Evolutionary conservation across 1,284 basidiomycete genomes (phyloP).

Genomic region (Naganishia albida): DNA sequence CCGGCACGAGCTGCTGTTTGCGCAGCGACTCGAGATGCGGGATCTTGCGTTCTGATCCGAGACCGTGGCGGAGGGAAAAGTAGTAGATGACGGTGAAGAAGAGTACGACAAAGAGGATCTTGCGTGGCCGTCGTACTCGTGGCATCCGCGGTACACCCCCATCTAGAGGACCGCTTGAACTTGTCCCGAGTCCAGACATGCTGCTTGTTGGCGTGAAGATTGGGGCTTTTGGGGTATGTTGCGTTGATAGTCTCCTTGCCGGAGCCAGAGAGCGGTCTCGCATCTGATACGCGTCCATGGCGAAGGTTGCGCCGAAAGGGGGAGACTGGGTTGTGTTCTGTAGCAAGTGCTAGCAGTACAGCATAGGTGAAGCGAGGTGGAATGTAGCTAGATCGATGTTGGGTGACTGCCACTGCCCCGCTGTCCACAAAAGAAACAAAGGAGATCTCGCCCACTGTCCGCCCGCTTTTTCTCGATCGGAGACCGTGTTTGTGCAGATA

Average conservation of each 20-base stretch:
- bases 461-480: conserved; percentile 22
- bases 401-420: background rate
- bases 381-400: background rate
- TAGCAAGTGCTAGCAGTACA: too few relatives aligned
- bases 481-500: background rate
- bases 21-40: conserved; percentile 22
- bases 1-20: background rate
- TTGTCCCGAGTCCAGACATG: conserved; percentile 15
- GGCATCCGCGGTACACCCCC: background rate
- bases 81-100: conserved; percentile 52
- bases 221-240: conserved; percentile 9
- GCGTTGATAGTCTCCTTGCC: background rate
- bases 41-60: conserved; percentile 39
- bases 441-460: background rate
- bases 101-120: conserved; percentile 50
- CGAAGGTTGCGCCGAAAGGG: background rate
- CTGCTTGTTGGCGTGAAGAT: background rate
- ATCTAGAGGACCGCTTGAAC: background rate
- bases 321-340: background rate
- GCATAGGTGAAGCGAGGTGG: too few relatives aligned
- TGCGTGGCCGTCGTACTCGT: conserved; percentile 40
- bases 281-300: conserved; percentile 7
- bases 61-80: conserved; percentile 52
- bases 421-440: conserved; percentile 15
- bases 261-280: background rate